These are phyloP conservation scores for Apophysomyces ossiformis DNA, from an alignment of 371 early-diverging fungal genomes.

Conservation along the genomic window DNA sequence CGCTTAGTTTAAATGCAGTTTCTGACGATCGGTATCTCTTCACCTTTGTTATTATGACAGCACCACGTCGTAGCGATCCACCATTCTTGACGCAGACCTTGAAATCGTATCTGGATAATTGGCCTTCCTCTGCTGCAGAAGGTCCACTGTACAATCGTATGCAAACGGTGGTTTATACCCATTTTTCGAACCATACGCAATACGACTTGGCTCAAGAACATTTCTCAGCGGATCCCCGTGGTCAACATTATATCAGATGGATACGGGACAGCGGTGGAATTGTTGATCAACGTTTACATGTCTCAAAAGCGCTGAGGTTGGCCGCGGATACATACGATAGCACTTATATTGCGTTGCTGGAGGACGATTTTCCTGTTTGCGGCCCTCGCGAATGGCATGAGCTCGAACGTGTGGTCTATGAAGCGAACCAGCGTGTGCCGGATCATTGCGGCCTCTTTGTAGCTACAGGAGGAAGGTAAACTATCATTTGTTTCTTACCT, in stretches of 20 bases:
- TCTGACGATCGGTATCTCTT: conserved; percentile 41
- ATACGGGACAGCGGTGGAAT: conserved; percentile 45
- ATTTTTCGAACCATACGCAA: conserved; percentile 45
- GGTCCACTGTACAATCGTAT: conserved; percentile 46
- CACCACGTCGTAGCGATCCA: conserved; percentile 46
- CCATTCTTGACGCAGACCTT: conserved; percentile 47
- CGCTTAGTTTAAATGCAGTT: conserved; percentile 21
- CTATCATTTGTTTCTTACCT: not conserved
- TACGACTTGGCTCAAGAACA: conserved; percentile 37
- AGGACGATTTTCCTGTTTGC: conserved; percentile 58
- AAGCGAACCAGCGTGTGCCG: conserved; percentile 36
- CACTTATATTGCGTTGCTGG: conserved; percentile 46
- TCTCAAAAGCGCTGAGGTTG: conserved; percentile 44
- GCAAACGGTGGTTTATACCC: conserved; percentile 52
- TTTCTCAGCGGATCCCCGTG: conserved; percentile 37
- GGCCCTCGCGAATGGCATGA: conserved; percentile 42
- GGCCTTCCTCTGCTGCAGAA: conserved; percentile 29
- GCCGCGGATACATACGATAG: conserved; percentile 30
- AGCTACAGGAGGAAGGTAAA: conserved; percentile 52
- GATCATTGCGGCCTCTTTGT: conserved; percentile 56
- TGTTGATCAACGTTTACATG: conserved; percentile 48
- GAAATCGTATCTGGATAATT: conserved; percentile 46
- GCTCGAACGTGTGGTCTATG: conserved; percentile 43
- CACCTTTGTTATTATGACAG: conserved; percentile 52
- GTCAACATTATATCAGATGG: conserved; percentile 46